Conservation (phyloP, 345 rosid genomes). For the Brassica napus region Da-Ae NC_063434.1:14503501-14504000, state of each 20-base stretch:
- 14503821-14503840: constrained; percentile 87
- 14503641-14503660: constrained; percentile 64
- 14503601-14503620: constrained; percentile 59
- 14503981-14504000: background rate
- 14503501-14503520: constrained; percentile 23
- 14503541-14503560: constrained; percentile 12
- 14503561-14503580: constrained; percentile 2
- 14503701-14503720: background rate
- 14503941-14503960: background rate
- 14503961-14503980: background rate
- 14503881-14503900: constrained; percentile 93
- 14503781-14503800: constrained; percentile 53
- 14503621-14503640: constrained; percentile 67
- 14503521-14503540: constrained; percentile 31
- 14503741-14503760: background rate
- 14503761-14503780: background rate
- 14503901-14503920: constrained; percentile 44
- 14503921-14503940: constrained; percentile 2
- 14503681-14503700: background rate
- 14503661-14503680: background rate
- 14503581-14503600: background rate
- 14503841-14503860: constrained; percentile 68
- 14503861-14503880: constrained; percentile 82
- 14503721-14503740: background rate
- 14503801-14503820: constrained; percentile 75